These are phyloP conservation scores for Xylariaceae sp. DNA, from an alignment of 2,329 filamentous ascomycete species.

Conservation along the genomic window DNA sequence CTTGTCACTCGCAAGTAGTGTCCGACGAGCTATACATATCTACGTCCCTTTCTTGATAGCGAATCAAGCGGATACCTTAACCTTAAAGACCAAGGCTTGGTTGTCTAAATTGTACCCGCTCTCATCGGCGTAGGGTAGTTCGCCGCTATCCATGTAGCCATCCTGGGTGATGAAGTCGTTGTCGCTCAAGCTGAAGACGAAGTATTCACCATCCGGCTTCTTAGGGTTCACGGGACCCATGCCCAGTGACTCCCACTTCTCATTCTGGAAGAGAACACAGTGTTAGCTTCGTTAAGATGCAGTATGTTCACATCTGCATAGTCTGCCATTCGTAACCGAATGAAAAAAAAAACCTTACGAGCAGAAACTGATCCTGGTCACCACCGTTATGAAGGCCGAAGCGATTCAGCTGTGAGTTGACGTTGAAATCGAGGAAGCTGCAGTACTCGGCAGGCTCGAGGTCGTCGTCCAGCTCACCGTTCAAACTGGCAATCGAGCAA, in stretches of 20 bases:
- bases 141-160: slow-evolving; percentile 51
- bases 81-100: slow-evolving; percentile 57
- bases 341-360: slow-evolving; percentile 31
- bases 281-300: slow-evolving; percentile 7
- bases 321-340: not conserved
- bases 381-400: slow-evolving; percentile 66
- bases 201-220: slow-evolving; percentile 48
- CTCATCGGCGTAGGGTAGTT: slow-evolving; percentile 46
- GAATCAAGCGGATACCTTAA: slow-evolving; percentile 38
- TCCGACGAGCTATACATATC: no score
- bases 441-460: slow-evolving; percentile 57
- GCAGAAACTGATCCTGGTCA: slow-evolving; percentile 43
- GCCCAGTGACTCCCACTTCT: slow-evolving; percentile 69
- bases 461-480: slow-evolving; percentile 44
- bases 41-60: no score
- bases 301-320: no score
- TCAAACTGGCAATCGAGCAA: slow-evolving; percentile 22
- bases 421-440: slow-evolving; percentile 60
- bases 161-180: slow-evolving; percentile 72
- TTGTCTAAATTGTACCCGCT: slow-evolving; percentile 52
- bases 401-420: slow-evolving; percentile 53
- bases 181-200: slow-evolving; percentile 59
- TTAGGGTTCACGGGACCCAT: slow-evolving; percentile 49
- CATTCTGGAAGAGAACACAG: slow-evolving; percentile 38
- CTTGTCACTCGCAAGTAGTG: no score